Base-by-base conservation (phyloP, 2,329 filamentous ascomycete genomes). In the Cordyceps cicadae region DNA sequence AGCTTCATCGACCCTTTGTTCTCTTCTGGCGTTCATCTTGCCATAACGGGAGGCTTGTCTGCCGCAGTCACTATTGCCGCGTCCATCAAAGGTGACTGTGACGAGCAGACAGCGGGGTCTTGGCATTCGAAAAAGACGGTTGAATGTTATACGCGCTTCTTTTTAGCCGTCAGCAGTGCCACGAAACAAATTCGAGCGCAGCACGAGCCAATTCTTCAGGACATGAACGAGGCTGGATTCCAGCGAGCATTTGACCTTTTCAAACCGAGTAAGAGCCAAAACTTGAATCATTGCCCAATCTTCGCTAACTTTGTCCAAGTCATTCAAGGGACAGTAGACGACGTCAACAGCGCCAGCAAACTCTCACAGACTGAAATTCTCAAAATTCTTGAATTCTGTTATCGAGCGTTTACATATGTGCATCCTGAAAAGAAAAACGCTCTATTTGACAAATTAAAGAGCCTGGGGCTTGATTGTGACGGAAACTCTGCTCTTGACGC, bases 1-100 rank as follows among this genome's bases (percentile, higher is more conserved):
- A 76, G 73, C 63, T 81, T 81, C 63, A 78, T 81, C 62, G 78
- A 81, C 61, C 77, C 77, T 0, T 75, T 72, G 61, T 81, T 80
- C 67, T 78, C 76, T 0, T 80, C 77, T 0, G 78, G 78, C 11
- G 71, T 77, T 3, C 78, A 81, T 62, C 67, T 81, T 1, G 79
- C 79, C 1, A 41, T 81, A 0, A 62, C 69, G 0, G 68, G 73
- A 17, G 78, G 69, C 4, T 70, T 82, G 0, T 76, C 78, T 0
- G 78, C 79, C 0, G 78, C 77, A 1, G 68, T 68, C 0, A 77
- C 78, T 0, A 79, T 81, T 19, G 65, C 65, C 3, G 77, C 78
- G 0, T 64, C 71, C 0, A 68, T 71, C 5, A 67, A 68, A 17
- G 76, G 75, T 1, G 67, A 81, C 8, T 70, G 65, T 45, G 63